phyloP scores from a whole-genome alignment of 768 basidiomycete genomes.

The Lactarius sanguifluus region DNA sequence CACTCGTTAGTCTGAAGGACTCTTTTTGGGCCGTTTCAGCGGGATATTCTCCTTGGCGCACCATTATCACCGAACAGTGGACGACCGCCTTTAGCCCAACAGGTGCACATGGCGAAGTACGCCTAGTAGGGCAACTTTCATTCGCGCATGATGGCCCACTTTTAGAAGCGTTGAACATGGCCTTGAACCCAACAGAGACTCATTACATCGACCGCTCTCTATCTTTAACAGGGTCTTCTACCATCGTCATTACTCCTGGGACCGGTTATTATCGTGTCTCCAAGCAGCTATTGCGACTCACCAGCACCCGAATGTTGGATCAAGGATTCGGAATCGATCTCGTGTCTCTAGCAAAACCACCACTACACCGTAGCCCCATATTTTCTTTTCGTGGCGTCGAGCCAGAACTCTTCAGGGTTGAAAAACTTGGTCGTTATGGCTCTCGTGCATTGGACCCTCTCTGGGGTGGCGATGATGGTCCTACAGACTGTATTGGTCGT shows the following conservation, averaged over 20 bases:
- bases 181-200: slow-evolving; percentile 87
- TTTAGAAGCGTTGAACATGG: slow-evolving; percentile 93
- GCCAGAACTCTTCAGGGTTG: slow-evolving; percentile 44
- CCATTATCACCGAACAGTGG: slow-evolving; percentile 75
- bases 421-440: slow-evolving; percentile 48
- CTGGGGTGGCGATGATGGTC: slow-evolving; percentile 67
- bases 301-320: slow-evolving; percentile 90
- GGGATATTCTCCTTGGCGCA: slow-evolving; percentile 90
- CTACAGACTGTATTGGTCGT: slow-evolving; percentile 34
- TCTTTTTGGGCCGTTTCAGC: slow-evolving; percentile 89
- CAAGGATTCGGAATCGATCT: slow-evolving; percentile 91
- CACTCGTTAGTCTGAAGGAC: slow-evolving; percentile 82
- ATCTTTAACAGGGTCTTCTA: slow-evolving; percentile 80
- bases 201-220: slow-evolving; percentile 96
- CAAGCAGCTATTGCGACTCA: slow-evolving; percentile 85
- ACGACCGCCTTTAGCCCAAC: slow-evolving; percentile 36
- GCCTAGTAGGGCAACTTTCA: slow-evolving; percentile 76
- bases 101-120: slow-evolving; percentile 50
- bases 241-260: slow-evolving; percentile 87
- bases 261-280: slow-evolving; percentile 92
- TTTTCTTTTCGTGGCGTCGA: slow-evolving; percentile 82
- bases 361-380: slow-evolving; percentile 89
- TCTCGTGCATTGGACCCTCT: slow-evolving; percentile 62
- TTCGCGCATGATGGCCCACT: slow-evolving; percentile 93
- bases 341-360: slow-evolving; percentile 85